phyloP scores from a whole-genome alignment of 192 early-diverging fungal genomes.

The Backusella luteola region DNA sequence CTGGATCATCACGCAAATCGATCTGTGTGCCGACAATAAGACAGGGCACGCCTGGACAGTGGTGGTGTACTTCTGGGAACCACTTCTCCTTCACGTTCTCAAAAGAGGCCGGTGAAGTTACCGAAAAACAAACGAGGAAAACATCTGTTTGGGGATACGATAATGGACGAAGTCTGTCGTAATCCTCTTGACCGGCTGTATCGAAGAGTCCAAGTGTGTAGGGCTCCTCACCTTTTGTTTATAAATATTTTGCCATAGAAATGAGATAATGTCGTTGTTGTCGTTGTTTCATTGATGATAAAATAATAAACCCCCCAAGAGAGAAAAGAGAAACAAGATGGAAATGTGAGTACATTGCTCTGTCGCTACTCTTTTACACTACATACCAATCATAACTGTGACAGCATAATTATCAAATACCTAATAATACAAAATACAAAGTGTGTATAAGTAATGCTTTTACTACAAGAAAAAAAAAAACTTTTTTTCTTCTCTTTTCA shows the following conservation, averaged over 20 bases:
- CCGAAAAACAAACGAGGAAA: constrained; percentile 92
- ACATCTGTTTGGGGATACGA: constrained; percentile 97
- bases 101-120: constrained; percentile 88
- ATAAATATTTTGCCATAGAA: background rate
- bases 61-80: constrained; percentile 95
- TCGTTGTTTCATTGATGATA: background rate
- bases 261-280: background rate
- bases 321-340: background rate
- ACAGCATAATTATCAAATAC: constrained; percentile 99
- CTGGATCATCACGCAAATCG: constrained; percentile 87
- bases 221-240: constrained; percentile 68
- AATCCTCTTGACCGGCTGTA: constrained; percentile 97
- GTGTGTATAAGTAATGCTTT: background rate
- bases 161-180: constrained; percentile 88
- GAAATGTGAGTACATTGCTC: background rate
- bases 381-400: constrained; percentile 93
- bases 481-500: background rate
- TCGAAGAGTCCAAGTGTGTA: constrained; percentile 95
- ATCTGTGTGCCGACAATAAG: constrained; percentile 90
- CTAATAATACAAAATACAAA: constrained; percentile 24
- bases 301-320: background rate
- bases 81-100: constrained; percentile 97
- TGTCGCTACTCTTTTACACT: background rate
- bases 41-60: constrained; percentile 94
- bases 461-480: background rate